These are phyloP conservation scores for Alternaria infectoria DNA, from an alignment of 2,329 filamentous ascomycete genomes.

Conservation along the genomic window DNA sequence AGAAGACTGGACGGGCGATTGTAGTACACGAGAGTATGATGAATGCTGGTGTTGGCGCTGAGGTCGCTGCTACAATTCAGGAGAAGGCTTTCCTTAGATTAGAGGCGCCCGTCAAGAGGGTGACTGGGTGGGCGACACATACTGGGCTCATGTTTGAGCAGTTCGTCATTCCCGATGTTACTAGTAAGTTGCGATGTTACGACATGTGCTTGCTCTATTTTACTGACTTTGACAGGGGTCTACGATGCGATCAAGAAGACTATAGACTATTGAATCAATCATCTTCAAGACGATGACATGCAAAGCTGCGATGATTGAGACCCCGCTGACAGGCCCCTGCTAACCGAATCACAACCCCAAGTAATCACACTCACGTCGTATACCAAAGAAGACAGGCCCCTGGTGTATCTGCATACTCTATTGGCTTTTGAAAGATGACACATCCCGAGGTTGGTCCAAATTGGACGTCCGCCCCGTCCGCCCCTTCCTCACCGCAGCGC, in stretches of 20 bases:
- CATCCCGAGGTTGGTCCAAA: neutral
- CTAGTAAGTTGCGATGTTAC: conserved; percentile 66
- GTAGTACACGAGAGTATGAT: conserved; percentile 94
- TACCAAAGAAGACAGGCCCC: neutral
- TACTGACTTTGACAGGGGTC: conserved; percentile 41
- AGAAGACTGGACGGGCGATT: conserved; percentile 83
- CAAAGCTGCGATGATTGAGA: neutral
- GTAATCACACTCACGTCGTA: neutral
- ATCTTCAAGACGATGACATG: neutral
- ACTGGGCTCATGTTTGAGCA: conserved; percentile 77
- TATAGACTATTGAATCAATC: conserved; percentile 50
- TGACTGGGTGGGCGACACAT: conserved; percentile 90
- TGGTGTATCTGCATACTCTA: neutral
- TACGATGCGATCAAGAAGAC: conserved; percentile 58
- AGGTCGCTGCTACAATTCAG: conserved; percentile 87
- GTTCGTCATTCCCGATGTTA: conserved; percentile 78
- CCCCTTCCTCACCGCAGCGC: neutral
- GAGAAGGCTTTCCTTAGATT: conserved; percentile 83
- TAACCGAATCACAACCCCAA: neutral
- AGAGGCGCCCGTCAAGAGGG: conserved; percentile 82
- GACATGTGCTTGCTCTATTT: conserved; percentile 22
- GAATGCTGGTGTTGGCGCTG: conserved; percentile 86
- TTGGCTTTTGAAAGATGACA: neutral
- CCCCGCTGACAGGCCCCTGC: neutral
- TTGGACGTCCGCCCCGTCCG: neutral